A percentile compares a stretch with the other conserved stretches of the same genome.
Evolutionary conservation across 306 rosid species (phyloP).

Genomic region (Rosa lucieae): DNA sequence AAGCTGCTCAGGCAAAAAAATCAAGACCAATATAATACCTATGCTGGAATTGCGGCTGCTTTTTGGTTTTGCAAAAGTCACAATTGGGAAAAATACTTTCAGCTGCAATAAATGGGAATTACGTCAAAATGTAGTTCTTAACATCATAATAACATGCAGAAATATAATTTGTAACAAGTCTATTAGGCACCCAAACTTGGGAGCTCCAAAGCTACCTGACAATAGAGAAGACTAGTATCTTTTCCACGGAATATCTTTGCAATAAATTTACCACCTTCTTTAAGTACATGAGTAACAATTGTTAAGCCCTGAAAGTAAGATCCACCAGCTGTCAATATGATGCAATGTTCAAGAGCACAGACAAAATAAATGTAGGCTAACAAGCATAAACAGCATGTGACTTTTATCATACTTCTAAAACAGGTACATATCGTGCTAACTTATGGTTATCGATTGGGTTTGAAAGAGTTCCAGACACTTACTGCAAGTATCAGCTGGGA

Average conservation of each 20-base stretch:
- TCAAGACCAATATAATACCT: conserved; percentile 47
- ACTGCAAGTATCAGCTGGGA: conserved; percentile 96
- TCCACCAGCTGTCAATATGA: conserved; percentile 29
- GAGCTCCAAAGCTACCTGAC: conserved; percentile 60
- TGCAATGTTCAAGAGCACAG: conserved; percentile 1
- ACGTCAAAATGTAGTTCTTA: not conserved
- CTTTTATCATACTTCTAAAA: not conserved
- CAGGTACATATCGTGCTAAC: not conserved
- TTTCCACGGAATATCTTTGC: conserved; percentile 98
- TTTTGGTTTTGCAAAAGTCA: conserved; percentile 94
- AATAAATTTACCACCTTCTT: conserved; percentile 93
- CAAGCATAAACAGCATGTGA: not conserved
- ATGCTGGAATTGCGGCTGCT: conserved; percentile 93
- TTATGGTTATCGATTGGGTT: not conserved
- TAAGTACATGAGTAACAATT: conserved; percentile 82
- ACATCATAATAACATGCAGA: not conserved
- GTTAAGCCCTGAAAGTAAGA: conserved; percentile 75
- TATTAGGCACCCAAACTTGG: conserved; percentile 6
- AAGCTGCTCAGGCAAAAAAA: conserved; percentile 5
- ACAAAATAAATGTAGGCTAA: not conserved
- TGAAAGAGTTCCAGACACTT: conserved; percentile 29
- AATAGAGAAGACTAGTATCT: conserved; percentile 89
- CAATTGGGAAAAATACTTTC: conserved; percentile 86
- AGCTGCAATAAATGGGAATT: conserved; percentile 55
- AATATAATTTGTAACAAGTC: conserved; percentile 10